These are phyloP conservation scores for Sordariomycetes sp. DNA, from an alignment of 2,329 filamentous ascomycete species.

Conservation along the genomic window DNA sequence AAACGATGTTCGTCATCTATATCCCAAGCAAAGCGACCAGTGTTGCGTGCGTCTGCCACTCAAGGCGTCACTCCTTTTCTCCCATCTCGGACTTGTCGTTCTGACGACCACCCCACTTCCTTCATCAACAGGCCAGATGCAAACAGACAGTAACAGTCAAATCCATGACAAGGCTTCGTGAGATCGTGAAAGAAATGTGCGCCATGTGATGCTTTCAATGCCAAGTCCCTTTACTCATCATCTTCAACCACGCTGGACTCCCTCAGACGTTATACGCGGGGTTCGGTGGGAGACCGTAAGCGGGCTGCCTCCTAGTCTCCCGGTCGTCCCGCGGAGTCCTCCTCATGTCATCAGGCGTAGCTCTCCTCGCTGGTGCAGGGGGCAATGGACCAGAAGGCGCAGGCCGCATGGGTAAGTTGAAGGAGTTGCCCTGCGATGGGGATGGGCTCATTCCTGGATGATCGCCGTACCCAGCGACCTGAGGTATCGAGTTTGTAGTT, in stretches of 20 bases:
- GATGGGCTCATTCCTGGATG: slow-evolving; percentile 18
- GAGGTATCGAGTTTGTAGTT: slow-evolving; percentile 44
- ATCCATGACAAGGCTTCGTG: neutral
- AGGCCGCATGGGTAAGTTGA: slow-evolving; percentile 55
- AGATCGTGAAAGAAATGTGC: slow-evolving; percentile 13
- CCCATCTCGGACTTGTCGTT: too few relatives aligned
- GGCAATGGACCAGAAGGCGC: slow-evolving; percentile 50
- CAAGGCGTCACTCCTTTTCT: too few relatives aligned
- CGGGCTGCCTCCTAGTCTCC: slow-evolving; percentile 16
- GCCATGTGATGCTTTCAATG: slow-evolving; percentile 20
- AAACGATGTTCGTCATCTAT: too few relatives aligned
- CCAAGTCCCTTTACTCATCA: neutral
- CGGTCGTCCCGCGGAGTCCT: slow-evolving; percentile 27
- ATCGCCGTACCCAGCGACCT: slow-evolving; percentile 28
- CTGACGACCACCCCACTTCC: too few relatives aligned
- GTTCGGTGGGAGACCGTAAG: slow-evolving; percentile 39
- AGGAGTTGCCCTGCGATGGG: slow-evolving; percentile 27
- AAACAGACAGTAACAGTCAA: too few relatives aligned
- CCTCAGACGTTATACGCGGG: slow-evolving; percentile 21
- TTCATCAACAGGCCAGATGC: too few relatives aligned
- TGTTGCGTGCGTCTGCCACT: too few relatives aligned
- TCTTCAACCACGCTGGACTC: neutral
- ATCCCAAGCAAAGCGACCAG: too few relatives aligned
- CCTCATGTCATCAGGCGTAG: slow-evolving; percentile 43
- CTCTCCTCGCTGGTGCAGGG: slow-evolving; percentile 50